phyloP scores from a whole-genome alignment of 192 early-diverging fungal genomes.

The Radiomyces spectabilis region DNA sequence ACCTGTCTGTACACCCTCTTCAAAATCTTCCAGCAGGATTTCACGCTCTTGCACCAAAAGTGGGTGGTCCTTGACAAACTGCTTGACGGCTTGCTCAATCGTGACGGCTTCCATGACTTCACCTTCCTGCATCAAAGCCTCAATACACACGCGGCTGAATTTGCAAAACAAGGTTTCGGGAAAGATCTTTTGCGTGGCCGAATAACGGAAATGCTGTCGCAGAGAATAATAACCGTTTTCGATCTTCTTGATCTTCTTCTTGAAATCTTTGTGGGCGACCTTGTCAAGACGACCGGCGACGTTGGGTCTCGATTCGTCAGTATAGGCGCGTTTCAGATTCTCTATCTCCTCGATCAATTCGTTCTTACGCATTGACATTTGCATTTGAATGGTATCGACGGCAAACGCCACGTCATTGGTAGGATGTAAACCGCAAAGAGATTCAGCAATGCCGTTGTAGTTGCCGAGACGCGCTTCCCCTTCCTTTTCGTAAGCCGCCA shows the following conservation, averaged over 20 bases:
- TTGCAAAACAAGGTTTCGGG: slow-evolving; percentile 25
- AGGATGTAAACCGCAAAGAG: slow-evolving; percentile 7
- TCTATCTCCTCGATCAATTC: slow-evolving; percentile 23
- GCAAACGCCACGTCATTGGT: slow-evolving; percentile 12
- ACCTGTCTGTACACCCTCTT: slow-evolving; percentile 62
- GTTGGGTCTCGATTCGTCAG: no score
- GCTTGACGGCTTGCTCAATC: slow-evolving; percentile 36
- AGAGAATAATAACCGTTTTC: slow-evolving; percentile 51
- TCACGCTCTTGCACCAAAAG: slow-evolving; percentile 42
- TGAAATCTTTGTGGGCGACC: slow-evolving; percentile 59
- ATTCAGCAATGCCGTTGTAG: slow-evolving; percentile 2
- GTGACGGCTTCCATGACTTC: slow-evolving; percentile 62
- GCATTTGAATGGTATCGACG: no score
- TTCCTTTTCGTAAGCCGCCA: slow-evolving; percentile 3
- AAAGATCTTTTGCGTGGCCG: slow-evolving; percentile 29
- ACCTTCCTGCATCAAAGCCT: slow-evolving; percentile 66
- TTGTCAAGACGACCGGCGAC: slow-evolving; percentile 44
- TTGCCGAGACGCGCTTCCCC: no score
- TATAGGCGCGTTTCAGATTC: no score
- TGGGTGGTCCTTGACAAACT: slow-evolving; percentile 52
- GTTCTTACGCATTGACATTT: no score
- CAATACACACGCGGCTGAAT: slow-evolving; percentile 55
- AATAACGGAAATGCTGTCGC: slow-evolving; percentile 42
- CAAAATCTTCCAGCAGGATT: slow-evolving; percentile 58
- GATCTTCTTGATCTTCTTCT: slow-evolving; percentile 53